Evolutionary conservation across 352 stramenopile genomes (phyloP), one percentile per base, ranked within the genome.

Genomic region (Phytophthora podocarpi): DNA sequence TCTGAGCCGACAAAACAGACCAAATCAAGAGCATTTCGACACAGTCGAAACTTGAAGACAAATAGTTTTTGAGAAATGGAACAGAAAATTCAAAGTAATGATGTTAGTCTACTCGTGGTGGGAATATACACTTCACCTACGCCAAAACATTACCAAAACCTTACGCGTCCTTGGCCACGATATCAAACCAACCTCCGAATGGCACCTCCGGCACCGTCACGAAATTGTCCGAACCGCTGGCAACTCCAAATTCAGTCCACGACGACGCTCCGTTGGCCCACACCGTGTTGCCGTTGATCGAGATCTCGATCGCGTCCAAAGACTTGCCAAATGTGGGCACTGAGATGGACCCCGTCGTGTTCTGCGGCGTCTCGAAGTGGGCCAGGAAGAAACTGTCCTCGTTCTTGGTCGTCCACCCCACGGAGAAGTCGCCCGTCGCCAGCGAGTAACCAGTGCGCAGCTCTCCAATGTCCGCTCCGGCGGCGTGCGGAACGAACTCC

Each of bases 271-370:
- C 64, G 21, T 59, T 54, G 11, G 59, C 39, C 67, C 62, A 76
- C 46, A 76, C 57, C 18, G 35, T 65, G 35, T 66, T 60, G 11
- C 52, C 53, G 27, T 78, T 78, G 28, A 78, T 72, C 20, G 39
- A 67, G 39, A 78, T 50, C 27, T 65, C 41, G 57, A 75, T 64
- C 35, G 46, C 10, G 18, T 65, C 37, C 10, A 64, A 10, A 3
- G 57, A 51, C 26, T 67, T 72, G 28, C 60, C 70, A 35, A 75
- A 67, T 11, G 65, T 75, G 9, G 65, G 60, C 18, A 72, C 65
- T 4, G 60, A 72, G 50, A 78, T 75, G 2, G 51, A 56, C 4
- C 62, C 62, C 13, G 67, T 69, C 13, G 62, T 75, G 35, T 37
- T 37, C 12, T 60, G 24, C 0, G 67, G 67, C 1, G 61, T 69